Percentiles rank a stretch among this genome's conserved stretches.
Evolutionary conservation across 495 filamentous ascomycete genomes (phyloP).

Genomic region (Aspergillus sparsus): DNA sequence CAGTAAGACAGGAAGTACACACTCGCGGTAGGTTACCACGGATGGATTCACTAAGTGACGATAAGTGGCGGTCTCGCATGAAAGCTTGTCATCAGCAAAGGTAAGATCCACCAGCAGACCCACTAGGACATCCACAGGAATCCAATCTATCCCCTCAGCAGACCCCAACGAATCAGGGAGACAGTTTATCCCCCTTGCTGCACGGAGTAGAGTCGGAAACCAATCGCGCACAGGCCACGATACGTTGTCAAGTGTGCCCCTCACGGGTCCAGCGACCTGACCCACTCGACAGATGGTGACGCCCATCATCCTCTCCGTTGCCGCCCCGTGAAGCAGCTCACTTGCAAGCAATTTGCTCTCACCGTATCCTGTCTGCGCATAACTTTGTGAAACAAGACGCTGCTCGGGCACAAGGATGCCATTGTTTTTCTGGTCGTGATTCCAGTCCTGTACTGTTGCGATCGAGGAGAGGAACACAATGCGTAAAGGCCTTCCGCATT

Average conservation of each 20-base stretch:
- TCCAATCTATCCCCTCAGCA: constrained; percentile 21
- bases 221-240: constrained; percentile 58
- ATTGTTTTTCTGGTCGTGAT: not conserved
- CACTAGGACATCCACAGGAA: constrained; percentile 48
- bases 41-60: constrained; percentile 14
- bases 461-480: constrained; percentile 58
- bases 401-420: constrained; percentile 43
- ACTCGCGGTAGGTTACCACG: not conserved
- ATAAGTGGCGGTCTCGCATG: not conserved
- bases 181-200: constrained; percentile 22
- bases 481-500: constrained; percentile 35
- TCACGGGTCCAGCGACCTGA: constrained; percentile 53
- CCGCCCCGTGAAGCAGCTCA: constrained; percentile 48
- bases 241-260: constrained; percentile 25
- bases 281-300: constrained; percentile 52
- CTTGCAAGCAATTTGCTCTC: constrained; percentile 54
- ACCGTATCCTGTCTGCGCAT: constrained; percentile 50
- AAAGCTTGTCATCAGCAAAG: not conserved
- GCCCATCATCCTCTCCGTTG: constrained; percentile 33
- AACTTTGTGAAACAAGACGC: constrained; percentile 40
- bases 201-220: constrained; percentile 48
- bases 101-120: constrained; percentile 34
- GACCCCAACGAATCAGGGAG: constrained; percentile 6
- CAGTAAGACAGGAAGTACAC: too few species aligned
- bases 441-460: constrained; percentile 42